A percentile compares a stretch with the other conserved stretches of the same genome.
Conservation (phyloP, 345 rosid species). For the Anastatica hierochuntica region DNA sequence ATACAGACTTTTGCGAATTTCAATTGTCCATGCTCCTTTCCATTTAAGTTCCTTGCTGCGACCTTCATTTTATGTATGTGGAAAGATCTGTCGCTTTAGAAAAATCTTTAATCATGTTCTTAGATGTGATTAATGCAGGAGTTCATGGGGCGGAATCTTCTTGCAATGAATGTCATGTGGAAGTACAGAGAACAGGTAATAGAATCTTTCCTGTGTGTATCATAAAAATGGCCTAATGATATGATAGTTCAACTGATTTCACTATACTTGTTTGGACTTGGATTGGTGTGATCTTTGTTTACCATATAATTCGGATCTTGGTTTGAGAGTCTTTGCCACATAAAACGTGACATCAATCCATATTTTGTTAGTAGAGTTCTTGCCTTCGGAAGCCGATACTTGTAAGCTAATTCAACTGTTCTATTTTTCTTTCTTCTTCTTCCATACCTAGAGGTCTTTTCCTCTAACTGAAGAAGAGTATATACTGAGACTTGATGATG, state of each 20-base stretch:
- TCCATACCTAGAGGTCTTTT: constrained; percentile 58
- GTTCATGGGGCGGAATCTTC: constrained; percentile 94
- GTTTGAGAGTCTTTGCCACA: constrained; percentile 7
- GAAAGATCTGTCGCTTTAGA: background rate
- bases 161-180: constrained; percentile 98
- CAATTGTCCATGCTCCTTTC: too few relatives aligned
- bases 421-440: constrained; percentile 6
- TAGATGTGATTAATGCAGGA: constrained; percentile 47
- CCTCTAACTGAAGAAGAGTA: constrained; percentile 95
- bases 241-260: background rate
- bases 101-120: constrained; percentile 1
- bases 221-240: background rate
- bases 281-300: too few relatives aligned
- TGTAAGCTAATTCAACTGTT: constrained; percentile 12
- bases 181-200: constrained; percentile 89
- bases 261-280: background rate
- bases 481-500: constrained; percentile 82
- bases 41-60: constrained; percentile 11
- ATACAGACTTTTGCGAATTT: too few relatives aligned
- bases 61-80: background rate
- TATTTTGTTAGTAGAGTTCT: background rate
- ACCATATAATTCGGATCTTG: too few relatives aligned
- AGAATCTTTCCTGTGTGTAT: background rate
- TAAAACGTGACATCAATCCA: background rate
- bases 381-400: background rate